Evolutionary conservation across 148 eudicot genomes (phyloP).

Genomic region (Spergularia bocconei): DNA sequence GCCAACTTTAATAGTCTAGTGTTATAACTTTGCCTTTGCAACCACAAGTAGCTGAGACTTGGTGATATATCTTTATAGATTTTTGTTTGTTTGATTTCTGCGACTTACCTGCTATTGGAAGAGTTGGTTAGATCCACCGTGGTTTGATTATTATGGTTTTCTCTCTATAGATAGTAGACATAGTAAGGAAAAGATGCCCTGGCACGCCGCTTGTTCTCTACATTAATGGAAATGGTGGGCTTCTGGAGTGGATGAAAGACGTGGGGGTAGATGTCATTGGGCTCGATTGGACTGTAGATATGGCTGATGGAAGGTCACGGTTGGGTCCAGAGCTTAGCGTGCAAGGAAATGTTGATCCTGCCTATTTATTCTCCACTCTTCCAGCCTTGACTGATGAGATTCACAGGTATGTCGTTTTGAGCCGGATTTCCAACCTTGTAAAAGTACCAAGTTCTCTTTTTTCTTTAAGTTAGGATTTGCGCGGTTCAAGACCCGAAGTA

Average conservation of each 20-base stretch:
- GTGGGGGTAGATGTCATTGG: conserved; percentile 94
- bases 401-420: conserved; percentile 53
- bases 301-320: conserved; percentile 93
- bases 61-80: no score
- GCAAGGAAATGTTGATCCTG: conserved; percentile 96
- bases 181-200: conserved; percentile 69
- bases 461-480: not conserved
- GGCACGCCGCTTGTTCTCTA: conserved; percentile 86
- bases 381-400: conserved; percentile 82
- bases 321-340: conserved; percentile 68
- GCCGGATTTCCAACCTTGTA: not conserved
- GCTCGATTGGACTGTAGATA: conserved; percentile 96
- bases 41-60: no score
- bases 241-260: conserved; percentile 88
- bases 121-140: not conserved
- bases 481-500: no score
- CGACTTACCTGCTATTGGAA: not conserved
- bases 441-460: not conserved
- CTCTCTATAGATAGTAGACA: conserved; percentile 62
- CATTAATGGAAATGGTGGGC: conserved; percentile 93
- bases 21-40: no score
- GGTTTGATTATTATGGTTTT: not conserved
- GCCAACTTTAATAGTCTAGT: no score
- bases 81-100: no score
- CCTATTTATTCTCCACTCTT: conserved; percentile 78